Evolutionary conservation across 768 basidiomycete species (phyloP).

Genomic region (Leccinum olivaceopallidum): DNA sequence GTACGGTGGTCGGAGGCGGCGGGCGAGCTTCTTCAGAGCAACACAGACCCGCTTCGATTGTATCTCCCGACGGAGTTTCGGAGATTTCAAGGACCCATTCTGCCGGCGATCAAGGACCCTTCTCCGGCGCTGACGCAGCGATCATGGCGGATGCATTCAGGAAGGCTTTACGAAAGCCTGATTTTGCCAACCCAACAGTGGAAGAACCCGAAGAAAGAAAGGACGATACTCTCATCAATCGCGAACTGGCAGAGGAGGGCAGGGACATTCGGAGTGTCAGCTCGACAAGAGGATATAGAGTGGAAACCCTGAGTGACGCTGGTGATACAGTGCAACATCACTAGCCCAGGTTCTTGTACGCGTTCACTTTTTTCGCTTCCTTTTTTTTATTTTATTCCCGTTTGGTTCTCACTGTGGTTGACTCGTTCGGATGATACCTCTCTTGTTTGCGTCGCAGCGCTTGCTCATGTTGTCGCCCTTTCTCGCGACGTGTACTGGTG

Average conservation of each 20-base stretch:
- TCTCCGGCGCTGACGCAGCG: constrained; percentile 84
- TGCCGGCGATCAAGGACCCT: constrained; percentile 64
- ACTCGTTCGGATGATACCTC: constrained; percentile 40
- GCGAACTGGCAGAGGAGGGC: constrained; percentile 88
- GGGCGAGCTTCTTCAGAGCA: constrained; percentile 35
- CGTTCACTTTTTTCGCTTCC: constrained; percentile 22
- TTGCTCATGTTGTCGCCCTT: constrained; percentile 31
- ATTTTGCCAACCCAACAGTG: constrained; percentile 69
- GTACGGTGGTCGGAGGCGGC: constrained; percentile 32
- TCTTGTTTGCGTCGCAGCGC: constrained; percentile 28
- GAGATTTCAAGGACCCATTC: constrained; percentile 63
- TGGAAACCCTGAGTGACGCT: constrained; percentile 66
- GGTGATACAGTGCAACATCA: constrained; percentile 51
- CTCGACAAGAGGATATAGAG: constrained; percentile 75
- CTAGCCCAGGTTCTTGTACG: constrained; percentile 39
- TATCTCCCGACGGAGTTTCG: constrained; percentile 73
- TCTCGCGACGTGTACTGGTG: constrained; percentile 32
- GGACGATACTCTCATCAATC: constrained; percentile 48
- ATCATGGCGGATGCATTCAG: constrained; percentile 94
- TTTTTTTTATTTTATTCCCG: constrained; percentile 36
- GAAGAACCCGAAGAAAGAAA: constrained; percentile 57
- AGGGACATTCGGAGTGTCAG: constrained; percentile 82
- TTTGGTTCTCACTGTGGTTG: constrained; percentile 36
- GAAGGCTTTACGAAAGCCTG: constrained; percentile 84
- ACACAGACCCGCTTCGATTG: constrained; percentile 39